Conservation (phyloP, 2,329 filamentous ascomycete species). For the Talaromyces atroroseus region DNA sequence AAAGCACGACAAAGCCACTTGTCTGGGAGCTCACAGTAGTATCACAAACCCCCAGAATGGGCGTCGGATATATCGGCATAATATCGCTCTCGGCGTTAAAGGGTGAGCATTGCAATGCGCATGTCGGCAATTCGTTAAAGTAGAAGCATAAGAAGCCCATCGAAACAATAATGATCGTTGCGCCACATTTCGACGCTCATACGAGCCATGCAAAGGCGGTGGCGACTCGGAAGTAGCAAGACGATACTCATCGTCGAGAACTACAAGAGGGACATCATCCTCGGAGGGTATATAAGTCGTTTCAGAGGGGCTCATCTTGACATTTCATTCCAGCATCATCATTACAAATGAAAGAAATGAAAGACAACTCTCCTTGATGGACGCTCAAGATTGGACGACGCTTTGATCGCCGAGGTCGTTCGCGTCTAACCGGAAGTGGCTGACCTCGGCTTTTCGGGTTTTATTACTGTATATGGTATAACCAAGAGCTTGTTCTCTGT, state of each 20-base stretch:
- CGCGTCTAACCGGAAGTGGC: neutral
- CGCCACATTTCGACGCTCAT: neutral
- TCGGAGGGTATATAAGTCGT: neutral
- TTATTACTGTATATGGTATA: neutral
- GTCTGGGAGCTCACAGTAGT: neutral
- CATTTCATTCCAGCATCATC: neutral
- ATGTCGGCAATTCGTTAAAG: slow-evolving; percentile 1
- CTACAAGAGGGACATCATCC: neutral
- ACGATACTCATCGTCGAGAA: neutral
- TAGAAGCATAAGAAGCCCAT: neutral
- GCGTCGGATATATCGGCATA: slow-evolving; percentile 4
- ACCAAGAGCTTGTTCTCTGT: neutral
- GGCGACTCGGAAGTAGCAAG: neutral
- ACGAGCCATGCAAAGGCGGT: neutral
- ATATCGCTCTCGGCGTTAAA: neutral
- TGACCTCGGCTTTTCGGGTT: neutral
- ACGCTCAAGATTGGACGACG: too few relatives aligned
- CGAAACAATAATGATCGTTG: neutral
- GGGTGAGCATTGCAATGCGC: neutral
- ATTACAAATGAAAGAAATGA: neutral
- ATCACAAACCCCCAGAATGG: slow-evolving; percentile 7
- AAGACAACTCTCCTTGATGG: too few relatives aligned
- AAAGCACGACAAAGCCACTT: neutral
- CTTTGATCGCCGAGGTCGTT: neutral
- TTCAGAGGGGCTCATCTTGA: neutral